Evolutionary conservation across 345 rosid species (phyloP).

Genomic region (Diplotaxis tenuifolia): DNA sequence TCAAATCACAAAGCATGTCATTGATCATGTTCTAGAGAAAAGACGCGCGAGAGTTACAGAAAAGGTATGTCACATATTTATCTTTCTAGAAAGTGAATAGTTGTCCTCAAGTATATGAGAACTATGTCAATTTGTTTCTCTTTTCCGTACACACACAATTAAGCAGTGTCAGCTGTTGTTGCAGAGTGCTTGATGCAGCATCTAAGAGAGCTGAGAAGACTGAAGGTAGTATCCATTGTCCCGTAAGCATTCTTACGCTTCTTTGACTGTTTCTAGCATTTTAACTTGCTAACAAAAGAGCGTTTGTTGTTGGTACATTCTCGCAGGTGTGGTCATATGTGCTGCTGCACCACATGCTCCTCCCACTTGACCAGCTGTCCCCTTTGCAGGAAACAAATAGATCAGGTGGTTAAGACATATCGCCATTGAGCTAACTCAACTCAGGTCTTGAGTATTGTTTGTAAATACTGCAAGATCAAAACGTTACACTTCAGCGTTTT

Average conservation of each 20-base stretch:
- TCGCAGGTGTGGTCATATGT: no score
- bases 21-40: slow-evolving; percentile 65
- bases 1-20: slow-evolving; percentile 61
- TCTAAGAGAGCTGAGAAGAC: slow-evolving; percentile 61
- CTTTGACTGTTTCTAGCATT: slow-evolving; percentile 1
- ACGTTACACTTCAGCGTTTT: background rate
- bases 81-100: background rate
- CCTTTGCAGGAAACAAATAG: slow-evolving; percentile 85
- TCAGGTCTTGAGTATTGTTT: slow-evolving; percentile 12
- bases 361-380: slow-evolving; percentile 74
- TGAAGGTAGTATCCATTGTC: slow-evolving; percentile 58
- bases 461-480: slow-evolving; percentile 22
- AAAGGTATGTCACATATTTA: slow-evolving; percentile 64
- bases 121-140: background rate
- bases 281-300: slow-evolving; percentile 7
- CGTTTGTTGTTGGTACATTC: slow-evolving; percentile 11
- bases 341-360: no score
- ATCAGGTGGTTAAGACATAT: slow-evolving; percentile 83
- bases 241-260: slow-evolving; percentile 56
- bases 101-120: no score
- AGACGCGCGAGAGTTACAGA: slow-evolving; percentile 63
- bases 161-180: slow-evolving; percentile 31
- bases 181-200: slow-evolving; percentile 94
- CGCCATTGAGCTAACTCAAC: slow-evolving; percentile 53
- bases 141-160: background rate